phyloP scores from a whole-genome alignment of 768 basidiomycete genomes.

The Termitomyces sp. region DNA sequence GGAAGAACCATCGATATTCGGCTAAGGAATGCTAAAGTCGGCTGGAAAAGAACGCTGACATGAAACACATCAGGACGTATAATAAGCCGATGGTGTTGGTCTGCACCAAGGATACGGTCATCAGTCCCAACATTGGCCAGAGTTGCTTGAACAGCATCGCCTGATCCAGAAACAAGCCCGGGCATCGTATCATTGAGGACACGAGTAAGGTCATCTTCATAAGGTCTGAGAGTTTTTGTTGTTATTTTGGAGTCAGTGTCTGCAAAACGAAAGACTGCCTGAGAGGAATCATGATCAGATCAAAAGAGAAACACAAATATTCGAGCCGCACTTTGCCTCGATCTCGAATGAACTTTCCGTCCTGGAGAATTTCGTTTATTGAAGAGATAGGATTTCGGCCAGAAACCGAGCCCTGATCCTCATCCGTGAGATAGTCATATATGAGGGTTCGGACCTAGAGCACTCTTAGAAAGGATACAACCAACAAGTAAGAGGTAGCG shows the following conservation, averaged over 20 bases:
- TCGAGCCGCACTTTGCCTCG: conserved; percentile 59
- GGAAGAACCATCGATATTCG: conserved; percentile 72
- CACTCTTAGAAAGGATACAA: conserved; percentile 5
- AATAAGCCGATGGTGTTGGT: conserved; percentile 81
- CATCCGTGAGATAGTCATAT: conserved; percentile 89
- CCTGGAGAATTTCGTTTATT: conserved; percentile 90
- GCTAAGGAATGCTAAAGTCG: conserved; percentile 82
- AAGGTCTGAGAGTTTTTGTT: conserved; percentile 60
- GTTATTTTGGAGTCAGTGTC: conserved; percentile 82
- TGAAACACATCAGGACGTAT: conserved; percentile 93
- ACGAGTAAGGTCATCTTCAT: conserved; percentile 83
- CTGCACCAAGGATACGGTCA: conserved; percentile 67
- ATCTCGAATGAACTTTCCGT: conserved; percentile 77
- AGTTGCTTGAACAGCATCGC: conserved; percentile 61
- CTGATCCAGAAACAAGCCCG: conserved; percentile 77
- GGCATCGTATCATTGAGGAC: conserved; percentile 91
- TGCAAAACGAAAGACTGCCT: conserved; percentile 89
- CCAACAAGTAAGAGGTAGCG: neutral
- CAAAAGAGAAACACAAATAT: neutral
- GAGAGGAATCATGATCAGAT: conserved; percentile 6
- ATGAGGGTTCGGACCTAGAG: conserved; percentile 77
- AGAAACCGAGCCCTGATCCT: conserved; percentile 73
- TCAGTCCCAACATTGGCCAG: conserved; percentile 62
- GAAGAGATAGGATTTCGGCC: conserved; percentile 88
- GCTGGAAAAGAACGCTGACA: conserved; percentile 91